Conservation (phyloP, 2,329 filamentous ascomycete species). For the Aspergillus floridensis region DNA sequence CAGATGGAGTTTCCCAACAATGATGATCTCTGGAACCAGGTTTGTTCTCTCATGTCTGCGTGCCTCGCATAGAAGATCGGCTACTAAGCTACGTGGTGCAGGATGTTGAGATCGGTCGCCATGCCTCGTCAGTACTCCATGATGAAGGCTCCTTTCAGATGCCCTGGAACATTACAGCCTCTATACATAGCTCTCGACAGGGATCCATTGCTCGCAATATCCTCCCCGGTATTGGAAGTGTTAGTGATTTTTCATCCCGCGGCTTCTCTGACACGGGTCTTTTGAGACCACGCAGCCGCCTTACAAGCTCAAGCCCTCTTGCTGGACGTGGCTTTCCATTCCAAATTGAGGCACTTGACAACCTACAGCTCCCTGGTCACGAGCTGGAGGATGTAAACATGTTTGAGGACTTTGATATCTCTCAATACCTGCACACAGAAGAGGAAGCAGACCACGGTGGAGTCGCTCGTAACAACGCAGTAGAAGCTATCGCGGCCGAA, state of each 20-base stretch:
- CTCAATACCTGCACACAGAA: constrained; percentile 34
- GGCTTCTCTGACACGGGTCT: constrained; percentile 24
- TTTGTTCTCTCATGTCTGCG: constrained; percentile 11
- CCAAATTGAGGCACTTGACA: constrained; percentile 26
- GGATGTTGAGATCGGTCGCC: constrained; percentile 67
- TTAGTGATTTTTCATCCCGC: constrained; percentile 34
- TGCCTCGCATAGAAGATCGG: background rate
- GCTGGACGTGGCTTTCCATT: constrained; percentile 49
- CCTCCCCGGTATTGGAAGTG: constrained; percentile 35
- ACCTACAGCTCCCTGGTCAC: constrained; percentile 21
- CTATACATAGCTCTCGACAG: constrained; percentile 52
- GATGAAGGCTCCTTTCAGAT: constrained; percentile 66
- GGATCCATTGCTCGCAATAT: constrained; percentile 35
- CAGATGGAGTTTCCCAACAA: constrained; percentile 35
- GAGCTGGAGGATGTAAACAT: constrained; percentile 23
- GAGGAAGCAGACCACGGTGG: constrained; percentile 16
- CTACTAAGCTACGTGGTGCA: constrained; percentile 17
- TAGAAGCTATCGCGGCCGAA: background rate
- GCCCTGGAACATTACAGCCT: constrained; percentile 66
- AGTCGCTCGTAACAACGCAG: constrained; percentile 17
- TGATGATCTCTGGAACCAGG: constrained; percentile 39
- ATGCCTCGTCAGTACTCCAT: constrained; percentile 63
- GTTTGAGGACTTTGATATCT: constrained; percentile 30
- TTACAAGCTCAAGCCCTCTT: constrained; percentile 62
- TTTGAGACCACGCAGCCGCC: constrained; percentile 48